A percentile compares a stretch with the other conserved stretches of the same genome.
phyloP scores from a whole-genome alignment of 768 basidiomycete genomes.

The Cystofilobasidium ferigula region DNA sequence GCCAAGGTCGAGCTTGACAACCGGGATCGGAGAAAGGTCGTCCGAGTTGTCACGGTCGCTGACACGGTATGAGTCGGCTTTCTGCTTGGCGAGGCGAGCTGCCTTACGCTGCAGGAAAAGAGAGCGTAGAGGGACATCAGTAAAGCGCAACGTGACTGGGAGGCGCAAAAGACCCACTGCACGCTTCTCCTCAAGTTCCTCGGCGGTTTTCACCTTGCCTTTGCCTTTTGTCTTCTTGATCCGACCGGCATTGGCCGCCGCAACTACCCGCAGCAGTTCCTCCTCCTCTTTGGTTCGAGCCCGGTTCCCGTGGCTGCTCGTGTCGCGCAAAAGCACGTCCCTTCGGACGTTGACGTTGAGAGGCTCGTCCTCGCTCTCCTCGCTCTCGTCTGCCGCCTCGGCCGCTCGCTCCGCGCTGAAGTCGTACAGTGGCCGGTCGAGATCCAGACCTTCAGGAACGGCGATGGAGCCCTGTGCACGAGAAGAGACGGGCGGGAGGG shows the following conservation, averaged over 20 bases:
- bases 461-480: conserved; percentile 71
- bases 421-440: conserved; percentile 64
- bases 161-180: conserved; percentile 34
- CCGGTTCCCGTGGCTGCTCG: conserved; percentile 28
- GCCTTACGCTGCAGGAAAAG: conserved; percentile 50
- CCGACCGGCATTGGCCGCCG: conserved; percentile 5
- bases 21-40: conserved; percentile 84
- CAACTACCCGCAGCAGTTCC: conserved; percentile 31
- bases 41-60: conserved; percentile 37
- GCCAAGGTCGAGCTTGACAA: conserved; percentile 59
- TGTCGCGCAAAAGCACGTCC: conserved; percentile 37
- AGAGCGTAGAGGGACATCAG: conserved; percentile 35
- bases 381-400: conserved; percentile 27
- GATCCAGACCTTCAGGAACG: conserved; percentile 71
- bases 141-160: conserved; percentile 9
- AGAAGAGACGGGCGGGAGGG: conserved; percentile 71
- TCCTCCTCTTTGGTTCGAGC: conserved; percentile 36
- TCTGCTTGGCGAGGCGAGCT: conserved; percentile 61
- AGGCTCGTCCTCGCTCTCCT: conserved; percentile 28
- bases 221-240: conserved; percentile 37
- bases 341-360: conserved; percentile 28
- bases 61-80: conserved; percentile 87
- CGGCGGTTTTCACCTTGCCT: conserved; percentile 45
- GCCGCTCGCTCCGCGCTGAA: conserved; percentile 11
- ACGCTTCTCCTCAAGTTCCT: conserved; percentile 42